Evolutionary conservation across 164 flowering plant species (phyloP).

Genomic region (Annona cherimola): DNA sequence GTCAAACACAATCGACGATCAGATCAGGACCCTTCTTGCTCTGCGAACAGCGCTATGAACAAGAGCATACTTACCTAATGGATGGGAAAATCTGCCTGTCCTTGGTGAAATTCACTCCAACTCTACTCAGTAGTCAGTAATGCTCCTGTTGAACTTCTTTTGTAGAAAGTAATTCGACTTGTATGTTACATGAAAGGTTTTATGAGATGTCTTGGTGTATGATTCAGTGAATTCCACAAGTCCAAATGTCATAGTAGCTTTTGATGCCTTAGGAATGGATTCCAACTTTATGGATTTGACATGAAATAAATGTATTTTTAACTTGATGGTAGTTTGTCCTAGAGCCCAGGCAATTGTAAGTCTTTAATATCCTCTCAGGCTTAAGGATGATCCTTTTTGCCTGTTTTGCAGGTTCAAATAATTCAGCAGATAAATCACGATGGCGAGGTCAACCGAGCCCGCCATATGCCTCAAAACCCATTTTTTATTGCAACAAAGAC

Average conservation of each 20-base stretch:
- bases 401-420: constrained; percentile 71
- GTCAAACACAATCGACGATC: neutral
- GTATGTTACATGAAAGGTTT: too few species aligned
- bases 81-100: neutral
- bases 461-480: constrained; percentile 92
- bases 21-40: neutral
- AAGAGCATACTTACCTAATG: neutral
- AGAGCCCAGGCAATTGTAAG: neutral
- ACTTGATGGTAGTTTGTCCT: neutral
- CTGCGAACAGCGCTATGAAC: neutral
- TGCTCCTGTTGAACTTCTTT: neutral
- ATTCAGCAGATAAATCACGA: constrained; percentile 90
- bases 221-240: too few species aligned
- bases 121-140: too few species aligned
- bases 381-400: neutral
- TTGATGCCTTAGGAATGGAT: neutral
- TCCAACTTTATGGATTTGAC: neutral
- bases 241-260: too few species aligned
- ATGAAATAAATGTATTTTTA: neutral
- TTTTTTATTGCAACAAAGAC: constrained; percentile 90
- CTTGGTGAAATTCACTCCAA: too few species aligned
- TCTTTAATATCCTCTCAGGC: neutral
- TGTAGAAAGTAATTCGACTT: too few species aligned
- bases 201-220: too few species aligned
- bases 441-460: constrained; percentile 96